These are phyloP conservation scores for Geotrichum phurueaensis DNA, from an alignment of 1,139 yeast genomes.

Conservation along the genomic window DNA sequence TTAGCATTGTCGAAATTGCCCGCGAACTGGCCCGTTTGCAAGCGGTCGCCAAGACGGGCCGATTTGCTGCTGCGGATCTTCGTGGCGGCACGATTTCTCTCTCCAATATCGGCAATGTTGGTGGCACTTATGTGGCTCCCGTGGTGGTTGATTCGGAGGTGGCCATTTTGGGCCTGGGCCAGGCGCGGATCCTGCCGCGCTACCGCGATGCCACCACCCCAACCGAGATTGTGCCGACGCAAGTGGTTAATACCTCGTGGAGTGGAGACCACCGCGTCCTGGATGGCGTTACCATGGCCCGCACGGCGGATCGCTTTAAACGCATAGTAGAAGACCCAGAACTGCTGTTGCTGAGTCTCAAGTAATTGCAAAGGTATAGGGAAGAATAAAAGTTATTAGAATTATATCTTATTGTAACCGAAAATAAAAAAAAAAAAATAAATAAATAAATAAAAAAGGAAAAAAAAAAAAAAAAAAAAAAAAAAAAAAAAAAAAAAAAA, in stretches of 20 bases:
- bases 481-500: not conserved
- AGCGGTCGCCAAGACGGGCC: constrained; percentile 56
- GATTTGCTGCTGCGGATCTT: constrained; percentile 63
- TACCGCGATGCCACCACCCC: constrained; percentile 21
- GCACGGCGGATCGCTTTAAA: constrained; percentile 32
- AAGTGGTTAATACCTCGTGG: constrained; percentile 34
- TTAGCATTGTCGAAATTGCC: constrained; percentile 58
- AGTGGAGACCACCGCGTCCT: constrained; percentile 36
- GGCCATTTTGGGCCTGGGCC: constrained; percentile 35
- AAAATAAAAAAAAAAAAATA: not conserved
- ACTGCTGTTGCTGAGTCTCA: not conserved
- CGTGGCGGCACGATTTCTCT: constrained; percentile 72
- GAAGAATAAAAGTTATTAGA: too few relatives aligned
- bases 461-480: too few relatives aligned
- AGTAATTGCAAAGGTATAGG: not conserved
- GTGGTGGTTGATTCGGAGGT: constrained; percentile 44
- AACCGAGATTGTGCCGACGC: constrained; percentile 28
- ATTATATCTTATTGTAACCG: too few relatives aligned
- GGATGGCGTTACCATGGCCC: constrained; percentile 36
- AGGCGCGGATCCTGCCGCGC: constrained; percentile 29
- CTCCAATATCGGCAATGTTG: constrained; percentile 72
- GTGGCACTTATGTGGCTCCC: constrained; percentile 73
- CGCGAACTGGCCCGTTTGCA: constrained; percentile 53
- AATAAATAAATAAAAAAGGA: not conserved
- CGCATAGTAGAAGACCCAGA: constrained; percentile 26